Evolutionary conservation across 768 basidiomycete genomes (phyloP).

Genomic region (Bullera alba): DNA sequence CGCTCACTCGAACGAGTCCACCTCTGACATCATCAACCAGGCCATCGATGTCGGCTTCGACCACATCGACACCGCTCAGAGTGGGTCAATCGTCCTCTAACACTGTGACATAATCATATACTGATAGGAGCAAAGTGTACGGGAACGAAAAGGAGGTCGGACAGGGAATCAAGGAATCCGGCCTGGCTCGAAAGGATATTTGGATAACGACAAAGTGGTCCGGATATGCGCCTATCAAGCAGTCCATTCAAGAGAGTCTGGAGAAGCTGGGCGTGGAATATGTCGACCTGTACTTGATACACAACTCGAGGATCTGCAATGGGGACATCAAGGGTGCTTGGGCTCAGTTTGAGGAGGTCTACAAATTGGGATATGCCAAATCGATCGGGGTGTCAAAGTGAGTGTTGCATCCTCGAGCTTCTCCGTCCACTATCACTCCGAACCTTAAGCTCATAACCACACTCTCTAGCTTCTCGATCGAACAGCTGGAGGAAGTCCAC

Average conservation of each 20-base stretch:
- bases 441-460: no score
- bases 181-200: slow-evolving; percentile 15
- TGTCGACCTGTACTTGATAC: slow-evolving; percentile 26
- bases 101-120: no score
- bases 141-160: slow-evolving; percentile 26
- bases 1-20: slow-evolving; percentile 18
- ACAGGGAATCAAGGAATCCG: slow-evolving; percentile 19
- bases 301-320: slow-evolving; percentile 6
- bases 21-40: slow-evolving; percentile 14
- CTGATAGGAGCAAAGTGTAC: slow-evolving; percentile 17
- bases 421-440: slow-evolving; percentile 2
- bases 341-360: neutral
- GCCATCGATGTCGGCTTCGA: slow-evolving; percentile 40
- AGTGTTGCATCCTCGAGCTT: slow-evolving; percentile 13
- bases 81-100: slow-evolving; percentile 6
- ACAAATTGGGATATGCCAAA: slow-evolving; percentile 5
- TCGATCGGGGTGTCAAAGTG: slow-evolving; percentile 20
- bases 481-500: slow-evolving; percentile 23
- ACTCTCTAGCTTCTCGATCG: slow-evolving; percentile 27
- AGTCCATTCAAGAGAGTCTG: slow-evolving; percentile 16
- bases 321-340: neutral
- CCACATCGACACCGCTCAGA: slow-evolving; percentile 42
- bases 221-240: no score
- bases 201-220: slow-evolving; percentile 41
- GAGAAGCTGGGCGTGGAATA: slow-evolving; percentile 18